A percentile compares a stretch with the other conserved stretches of the same genome.
These are phyloP conservation scores for Saccharomyces hybrid DNA, from an alignment of 1,139 yeast genomes.

Conservation along the genomic window DNA sequence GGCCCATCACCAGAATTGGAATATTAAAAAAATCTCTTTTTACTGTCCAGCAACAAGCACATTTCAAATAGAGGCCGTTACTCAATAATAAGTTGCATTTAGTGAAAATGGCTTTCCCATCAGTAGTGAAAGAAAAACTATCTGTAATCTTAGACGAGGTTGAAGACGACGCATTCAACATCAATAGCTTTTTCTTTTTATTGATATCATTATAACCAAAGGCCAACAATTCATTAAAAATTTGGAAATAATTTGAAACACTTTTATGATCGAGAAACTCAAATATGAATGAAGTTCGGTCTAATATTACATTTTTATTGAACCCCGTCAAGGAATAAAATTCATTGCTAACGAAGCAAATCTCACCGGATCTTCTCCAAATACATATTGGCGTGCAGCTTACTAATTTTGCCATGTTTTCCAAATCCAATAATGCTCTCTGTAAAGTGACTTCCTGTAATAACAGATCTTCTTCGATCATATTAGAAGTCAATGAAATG, in stretches of 20 bases:
- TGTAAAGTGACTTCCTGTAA: slow-evolving; percentile 65
- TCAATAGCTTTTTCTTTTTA: slow-evolving; percentile 3
- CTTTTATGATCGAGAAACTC: slow-evolving; percentile 81
- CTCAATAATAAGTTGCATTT: slow-evolving; percentile 62
- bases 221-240: slow-evolving; percentile 66
- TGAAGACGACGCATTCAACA: slow-evolving; percentile 1
- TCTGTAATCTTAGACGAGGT: slow-evolving; percentile 1
- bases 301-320: slow-evolving; percentile 28
- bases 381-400: slow-evolving; percentile 64
- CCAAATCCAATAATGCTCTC: slow-evolving; percentile 59
- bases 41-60: slow-evolving; percentile 83
- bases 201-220: slow-evolving; percentile 49
- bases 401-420: slow-evolving; percentile 38
- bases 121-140: slow-evolving; percentile 3
- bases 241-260: slow-evolving; percentile 73
- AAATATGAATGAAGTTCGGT: slow-evolving; percentile 53
- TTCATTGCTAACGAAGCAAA: slow-evolving; percentile 63
- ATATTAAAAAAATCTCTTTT: slow-evolving; percentile 85
- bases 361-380: slow-evolving; percentile 74
- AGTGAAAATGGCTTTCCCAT: slow-evolving; percentile 36
- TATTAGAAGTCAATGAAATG: slow-evolving; percentile 58
- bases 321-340: slow-evolving; percentile 55
- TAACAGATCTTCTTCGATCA: slow-evolving; percentile 57
- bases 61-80: slow-evolving; percentile 33
- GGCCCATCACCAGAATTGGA: slow-evolving; percentile 90